Base-by-base conservation (phyloP, 768 basidiomycete species). In the Podaxis rugospora region DNA sequence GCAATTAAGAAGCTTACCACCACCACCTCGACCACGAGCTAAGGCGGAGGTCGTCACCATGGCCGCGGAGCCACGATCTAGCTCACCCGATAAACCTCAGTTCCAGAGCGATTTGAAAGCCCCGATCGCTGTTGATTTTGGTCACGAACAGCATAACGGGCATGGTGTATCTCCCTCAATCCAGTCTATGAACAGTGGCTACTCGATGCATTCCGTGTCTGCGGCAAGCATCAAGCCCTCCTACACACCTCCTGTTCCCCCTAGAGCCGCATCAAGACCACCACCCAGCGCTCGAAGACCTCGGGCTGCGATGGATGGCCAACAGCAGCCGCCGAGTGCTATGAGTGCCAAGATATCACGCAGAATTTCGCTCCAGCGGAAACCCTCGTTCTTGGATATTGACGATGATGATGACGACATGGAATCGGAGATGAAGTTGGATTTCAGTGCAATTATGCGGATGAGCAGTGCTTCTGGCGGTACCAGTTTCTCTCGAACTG, bases 321-420 rank as follows among this genome's bases (percentile, higher is more conserved):
- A 39, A 57, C 56, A 75, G 40, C 71, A 71, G 9, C 68, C 73
- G 10, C 76, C 74, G 64, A 58, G 66, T 2, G 71, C 75, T 16
- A 64, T 72, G 21, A 81, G 82, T 52, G 76, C 73, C 57, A 64
- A 66, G n/a, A 66, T 77, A 47, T 78, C 77, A 60, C 79, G 80
- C 50, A 79, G 76, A 51, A 51, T 59, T 13, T 83, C 83, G 5
- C 75, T 89, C 62, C 80, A 86, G 74, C 78, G 78, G 67, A 88
- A 89, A 67, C 84, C 89, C 18, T 89, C 88, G 1, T 90, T 90
- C 70, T 74, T 90, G 51, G 87, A 89, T 37, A 88, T 90, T 61
- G 86, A 82, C 59, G 81, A 81, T 50, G 80, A 81, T 6, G 70
- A 70, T 18, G 76, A 79, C 59, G 68, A 69, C 40, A 73, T 76